A percentile compares a stretch with the other conserved stretches of the same genome.
Conservation (phyloP, 2,329 filamentous ascomycete genomes). For the Penicillium crustosum region DNA sequence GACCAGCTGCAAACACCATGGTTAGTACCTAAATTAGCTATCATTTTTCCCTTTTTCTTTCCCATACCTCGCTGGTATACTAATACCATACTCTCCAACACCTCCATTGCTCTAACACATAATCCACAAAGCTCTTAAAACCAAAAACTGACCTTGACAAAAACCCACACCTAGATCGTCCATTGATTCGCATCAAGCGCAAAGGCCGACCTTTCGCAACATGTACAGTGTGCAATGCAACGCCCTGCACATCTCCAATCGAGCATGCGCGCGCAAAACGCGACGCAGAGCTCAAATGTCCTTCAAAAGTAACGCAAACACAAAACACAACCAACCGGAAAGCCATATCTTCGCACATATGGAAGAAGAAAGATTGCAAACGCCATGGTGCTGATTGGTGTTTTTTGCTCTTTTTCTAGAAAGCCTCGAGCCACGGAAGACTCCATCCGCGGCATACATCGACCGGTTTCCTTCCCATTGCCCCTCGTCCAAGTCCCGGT, state of each 20-base stretch:
- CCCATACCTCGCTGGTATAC: not conserved
- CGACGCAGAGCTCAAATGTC: conserved; percentile 34
- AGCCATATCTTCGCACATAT: conserved; percentile 13
- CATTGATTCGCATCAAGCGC: conserved; percentile 90
- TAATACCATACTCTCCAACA: not conserved
- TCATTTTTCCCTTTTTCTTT: not conserved
- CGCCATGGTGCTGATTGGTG: conserved; percentile 23
- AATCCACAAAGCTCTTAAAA: not conserved
- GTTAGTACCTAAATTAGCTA: conserved; percentile 57
- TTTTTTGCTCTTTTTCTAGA: conserved; percentile 23
- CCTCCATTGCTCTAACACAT: not conserved
- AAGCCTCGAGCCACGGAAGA: conserved; percentile 23
- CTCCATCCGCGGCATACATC: conserved; percentile 22
- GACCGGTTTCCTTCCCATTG: conserved; percentile 25
- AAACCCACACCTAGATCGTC: conserved; percentile 63
- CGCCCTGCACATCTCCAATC: conserved; percentile 85
- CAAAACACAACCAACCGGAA: conserved; percentile 16
- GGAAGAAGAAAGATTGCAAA: conserved; percentile 18
- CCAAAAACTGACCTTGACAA: not conserved
- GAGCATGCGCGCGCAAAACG: conserved; percentile 70
- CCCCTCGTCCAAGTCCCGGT: conserved; percentile 13
- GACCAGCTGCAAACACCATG: conserved; percentile 91
- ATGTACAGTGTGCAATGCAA: conserved; percentile 82
- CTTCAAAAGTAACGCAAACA: conserved; percentile 35
- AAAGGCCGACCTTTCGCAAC: conserved; percentile 95